phyloP scores from a whole-genome alignment of 106 monocot genomes.

The Allium fistulosum region DNA sequence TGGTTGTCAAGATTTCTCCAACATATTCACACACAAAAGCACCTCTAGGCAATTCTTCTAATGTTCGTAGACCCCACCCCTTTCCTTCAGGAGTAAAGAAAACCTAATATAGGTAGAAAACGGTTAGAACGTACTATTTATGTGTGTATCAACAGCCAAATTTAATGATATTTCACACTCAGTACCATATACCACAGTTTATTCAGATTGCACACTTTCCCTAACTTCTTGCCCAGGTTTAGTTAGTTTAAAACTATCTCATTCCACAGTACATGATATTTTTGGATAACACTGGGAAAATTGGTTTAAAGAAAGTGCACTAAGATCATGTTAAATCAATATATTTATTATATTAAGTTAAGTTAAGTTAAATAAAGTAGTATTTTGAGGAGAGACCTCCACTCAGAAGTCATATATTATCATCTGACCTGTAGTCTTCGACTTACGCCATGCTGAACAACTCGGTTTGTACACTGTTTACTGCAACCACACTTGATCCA shows the following conservation, averaged over 20 bases:
- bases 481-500: slow-evolving; percentile 91
- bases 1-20: slow-evolving; percentile 78
- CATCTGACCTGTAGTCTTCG: slow-evolving; percentile 46
- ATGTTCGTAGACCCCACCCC: slow-evolving; percentile 74
- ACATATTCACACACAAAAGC: slow-evolving; percentile 88
- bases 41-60: slow-evolving; percentile 62
- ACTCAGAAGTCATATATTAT: background rate
- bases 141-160: no score
- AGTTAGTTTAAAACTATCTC: no score
- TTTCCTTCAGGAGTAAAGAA: slow-evolving; percentile 56
- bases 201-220: background rate
- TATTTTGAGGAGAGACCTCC: background rate
- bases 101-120: slow-evolving; percentile 24
- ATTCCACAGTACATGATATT: no score
- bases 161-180: no score
- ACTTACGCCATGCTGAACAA: slow-evolving; percentile 77
- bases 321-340: background rate
- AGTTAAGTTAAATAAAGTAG: background rate
- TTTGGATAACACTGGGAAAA: no score
- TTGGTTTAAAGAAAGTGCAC: background rate
- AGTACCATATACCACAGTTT: background rate
- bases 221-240: no score
- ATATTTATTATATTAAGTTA: background rate
- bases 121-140: no score
- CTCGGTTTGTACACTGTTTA: slow-evolving; percentile 67